A percentile compares a stretch with the other conserved stretches of the same genome.
Conservation (phyloP, 2,329 filamentous ascomycete genomes). For the Aureobasidium pullulans region DNA sequence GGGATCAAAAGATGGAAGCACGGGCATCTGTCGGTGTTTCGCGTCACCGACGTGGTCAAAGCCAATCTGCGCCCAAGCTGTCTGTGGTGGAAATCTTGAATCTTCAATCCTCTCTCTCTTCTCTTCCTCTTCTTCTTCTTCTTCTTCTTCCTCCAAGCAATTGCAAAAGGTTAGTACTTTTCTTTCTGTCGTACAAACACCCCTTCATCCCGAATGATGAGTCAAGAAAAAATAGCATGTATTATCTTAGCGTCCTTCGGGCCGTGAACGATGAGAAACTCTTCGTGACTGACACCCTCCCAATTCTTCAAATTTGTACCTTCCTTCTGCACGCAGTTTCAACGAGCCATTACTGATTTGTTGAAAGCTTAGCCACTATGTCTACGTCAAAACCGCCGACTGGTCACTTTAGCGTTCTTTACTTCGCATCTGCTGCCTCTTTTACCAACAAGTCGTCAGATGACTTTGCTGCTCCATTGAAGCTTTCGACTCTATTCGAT, state of each 20-base stretch:
- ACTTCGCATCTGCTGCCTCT: constrained; percentile 69
- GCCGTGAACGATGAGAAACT: constrained; percentile 3
- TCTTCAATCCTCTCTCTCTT: not conserved
- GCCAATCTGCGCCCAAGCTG: not conserved
- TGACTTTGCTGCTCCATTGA: constrained; percentile 57
- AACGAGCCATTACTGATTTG: not conserved
- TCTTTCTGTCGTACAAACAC: not conserved
- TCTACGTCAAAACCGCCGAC: constrained; percentile 41
- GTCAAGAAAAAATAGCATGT: constrained; percentile 34
- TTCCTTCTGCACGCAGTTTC: not conserved
- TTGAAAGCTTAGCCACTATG: constrained; percentile 23
- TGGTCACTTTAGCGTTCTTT: constrained; percentile 71
- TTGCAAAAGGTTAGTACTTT: constrained; percentile 2
- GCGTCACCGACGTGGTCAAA: no score
- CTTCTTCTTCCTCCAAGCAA: not conserved
- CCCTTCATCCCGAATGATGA: constrained; percentile 28
- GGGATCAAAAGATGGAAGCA: not conserved
- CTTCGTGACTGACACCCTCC: not conserved
- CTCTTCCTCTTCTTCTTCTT: not conserved
- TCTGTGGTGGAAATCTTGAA: not conserved
- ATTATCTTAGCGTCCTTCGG: constrained; percentile 37
- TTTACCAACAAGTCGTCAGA: constrained; percentile 64
- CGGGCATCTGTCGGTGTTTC: not conserved
- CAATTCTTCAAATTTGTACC: not conserved
- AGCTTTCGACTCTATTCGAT: constrained; percentile 56